A percentile compares a stretch with the other conserved stretches of the same genome.
Evolutionary conservation across 2,329 filamentous ascomycete genomes (phyloP).

Genomic region (Aspergillus fumigatiaffinis): DNA sequence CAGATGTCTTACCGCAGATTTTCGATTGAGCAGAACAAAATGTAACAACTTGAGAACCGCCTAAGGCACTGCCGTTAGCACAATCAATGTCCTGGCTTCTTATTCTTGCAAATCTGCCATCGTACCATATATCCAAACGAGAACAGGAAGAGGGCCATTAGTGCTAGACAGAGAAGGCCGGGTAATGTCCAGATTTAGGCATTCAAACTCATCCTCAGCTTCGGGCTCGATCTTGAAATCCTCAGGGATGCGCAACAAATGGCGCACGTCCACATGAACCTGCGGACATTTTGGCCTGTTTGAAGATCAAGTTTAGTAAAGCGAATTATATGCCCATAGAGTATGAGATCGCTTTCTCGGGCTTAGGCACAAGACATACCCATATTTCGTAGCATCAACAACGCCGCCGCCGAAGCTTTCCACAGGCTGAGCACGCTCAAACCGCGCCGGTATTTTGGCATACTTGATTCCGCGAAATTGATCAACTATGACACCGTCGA

Average conservation of each 20-base stretch:
- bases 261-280: constrained; percentile 37
- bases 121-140: constrained; percentile 46
- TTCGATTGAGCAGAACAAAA: constrained; percentile 42
- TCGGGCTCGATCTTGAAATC: constrained; percentile 27
- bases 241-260: constrained; percentile 43
- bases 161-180: constrained; percentile 15
- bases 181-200: constrained; percentile 43
- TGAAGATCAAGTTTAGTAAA: constrained; percentile 6
- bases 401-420: constrained; percentile 22
- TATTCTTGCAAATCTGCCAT: neutral
- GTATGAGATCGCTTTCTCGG: neutral
- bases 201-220: constrained; percentile 42
- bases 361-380: constrained; percentile 15
- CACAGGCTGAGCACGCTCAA: constrained; percentile 25
- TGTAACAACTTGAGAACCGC: constrained; percentile 44
- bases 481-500: constrained; percentile 15
- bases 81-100: neutral
- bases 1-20: constrained; percentile 36
- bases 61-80: constrained; percentile 8
- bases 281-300: constrained; percentile 43
- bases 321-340: neutral
- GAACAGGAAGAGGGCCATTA: constrained; percentile 30
- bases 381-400: constrained; percentile 33
- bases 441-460: constrained; percentile 26
- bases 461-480: constrained; percentile 32